These are phyloP conservation scores for Arxiozyma slooffiae DNA, from an alignment of 1,139 yeast genomes.

Conservation along the genomic window DNA sequence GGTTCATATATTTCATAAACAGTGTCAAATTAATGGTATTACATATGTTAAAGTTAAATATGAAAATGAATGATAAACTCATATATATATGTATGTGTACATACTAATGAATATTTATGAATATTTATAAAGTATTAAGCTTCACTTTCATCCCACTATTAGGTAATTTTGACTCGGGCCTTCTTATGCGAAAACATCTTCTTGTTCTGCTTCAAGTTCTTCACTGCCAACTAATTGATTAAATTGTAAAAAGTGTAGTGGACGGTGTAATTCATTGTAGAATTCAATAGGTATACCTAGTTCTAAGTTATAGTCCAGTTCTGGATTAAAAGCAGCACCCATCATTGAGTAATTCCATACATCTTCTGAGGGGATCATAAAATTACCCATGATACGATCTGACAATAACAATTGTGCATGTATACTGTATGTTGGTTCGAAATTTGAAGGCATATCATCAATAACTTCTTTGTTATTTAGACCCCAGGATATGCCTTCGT, in stretches of 20 bases:
- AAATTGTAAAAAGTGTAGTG: slow-evolving; percentile 73
- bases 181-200: slow-evolving; percentile 54
- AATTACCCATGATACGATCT: slow-evolving; percentile 69
- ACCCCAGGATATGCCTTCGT: slow-evolving; percentile 77
- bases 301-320: slow-evolving; percentile 52
- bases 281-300: slow-evolving; percentile 72
- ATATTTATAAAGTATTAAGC: background rate
- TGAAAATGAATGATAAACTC: background rate
- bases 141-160: background rate
- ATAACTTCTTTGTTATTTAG: slow-evolving; percentile 43
- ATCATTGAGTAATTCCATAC: slow-evolving; percentile 88
- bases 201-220: slow-evolving; percentile 59
- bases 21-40: no score
- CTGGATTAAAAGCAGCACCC: slow-evolving; percentile 72
- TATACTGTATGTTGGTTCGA: slow-evolving; percentile 47
- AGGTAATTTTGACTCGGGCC: background rate
- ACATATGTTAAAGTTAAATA: no score
- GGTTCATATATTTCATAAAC: no score
- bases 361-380: slow-evolving; percentile 74
- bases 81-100: background rate
- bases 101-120: background rate
- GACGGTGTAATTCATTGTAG: slow-evolving; percentile 80
- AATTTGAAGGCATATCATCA: slow-evolving; percentile 49
- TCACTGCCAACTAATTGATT: slow-evolving; percentile 50
- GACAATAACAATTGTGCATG: slow-evolving; percentile 66